Evolutionary conservation across 495 filamentous ascomycete genomes (phyloP).

Genomic region (Lophiotrema nucula): DNA sequence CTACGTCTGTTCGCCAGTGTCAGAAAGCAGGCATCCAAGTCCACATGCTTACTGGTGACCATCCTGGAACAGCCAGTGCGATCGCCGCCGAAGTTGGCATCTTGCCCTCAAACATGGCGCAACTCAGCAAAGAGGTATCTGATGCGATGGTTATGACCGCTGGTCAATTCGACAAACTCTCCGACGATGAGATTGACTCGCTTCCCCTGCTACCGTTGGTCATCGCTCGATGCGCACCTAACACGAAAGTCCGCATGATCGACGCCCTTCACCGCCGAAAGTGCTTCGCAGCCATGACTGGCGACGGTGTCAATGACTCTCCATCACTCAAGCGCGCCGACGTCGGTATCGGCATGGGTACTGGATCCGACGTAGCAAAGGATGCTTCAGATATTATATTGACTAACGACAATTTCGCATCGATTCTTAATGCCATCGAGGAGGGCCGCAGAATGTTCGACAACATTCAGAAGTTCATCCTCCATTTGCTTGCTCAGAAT

Average conservation of each 20-base stretch:
- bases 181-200: conserved; percentile 59
- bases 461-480: conserved; percentile 81
- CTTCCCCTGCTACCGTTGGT: conserved; percentile 67
- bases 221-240: conserved; percentile 68
- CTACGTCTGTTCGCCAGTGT: conserved; percentile 52
- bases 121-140: conserved; percentile 37
- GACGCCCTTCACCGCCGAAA: conserved; percentile 67
- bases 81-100: conserved; percentile 58
- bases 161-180: conserved; percentile 63
- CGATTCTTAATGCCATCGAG: conserved; percentile 72
- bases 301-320: conserved; percentile 85
- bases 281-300: conserved; percentile 77
- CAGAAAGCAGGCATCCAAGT: conserved; percentile 57
- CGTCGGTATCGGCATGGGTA: conserved; percentile 82
- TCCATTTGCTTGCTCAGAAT: conserved; percentile 72
- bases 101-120: conserved; percentile 35
- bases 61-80: conserved; percentile 60
- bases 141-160: conserved; percentile 64
- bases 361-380: conserved; percentile 81
- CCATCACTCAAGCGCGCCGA: conserved; percentile 79
- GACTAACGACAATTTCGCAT: conserved; percentile 81
- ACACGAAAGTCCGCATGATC: conserved; percentile 77
- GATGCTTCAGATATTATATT: conserved; percentile 81
- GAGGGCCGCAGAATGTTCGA: conserved; percentile 76
- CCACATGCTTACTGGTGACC: conserved; percentile 67